Evolutionary conservation across 2,329 filamentous ascomycete species (phyloP), one percentile per base, ranked within the genome.

Genomic region (Ceratocystis smalleyi): DNA sequence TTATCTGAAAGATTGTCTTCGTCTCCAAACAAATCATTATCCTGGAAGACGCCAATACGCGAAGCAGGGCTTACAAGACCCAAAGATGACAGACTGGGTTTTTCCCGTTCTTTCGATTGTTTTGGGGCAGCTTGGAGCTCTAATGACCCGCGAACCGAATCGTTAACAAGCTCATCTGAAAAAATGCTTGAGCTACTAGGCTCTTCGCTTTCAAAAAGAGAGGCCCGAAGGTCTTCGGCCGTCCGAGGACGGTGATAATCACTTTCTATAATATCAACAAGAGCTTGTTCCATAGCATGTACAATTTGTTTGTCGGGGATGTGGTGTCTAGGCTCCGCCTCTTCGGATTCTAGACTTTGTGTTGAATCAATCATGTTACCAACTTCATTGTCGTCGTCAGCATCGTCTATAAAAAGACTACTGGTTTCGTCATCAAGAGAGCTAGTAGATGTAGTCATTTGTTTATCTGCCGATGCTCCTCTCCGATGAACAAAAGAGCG

Each of bases 11-110:
- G 78, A 70, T 86, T 91, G 70, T 89, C 84, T 70, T 95, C 89
- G 68, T 97, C 92, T 1, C 85, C 87, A 72, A 96, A 97, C 4
- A 99, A 81, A 71, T 97, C 90, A 71, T 97, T 89, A 69, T 96
- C 89, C 5, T 89, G 84, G 73, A 99, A 99, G 1, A 99, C 94
- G 1, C 92, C 91, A 66, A 91, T 91, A 24, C 90, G 86, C 17
- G 89, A 90, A 15, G 89, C 88, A 5, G 87, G 86, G 66, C 90
- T 95, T 1, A 99, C 89, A 4, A 99, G 81, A 0, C 94, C 94
- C 2, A 99, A 77, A 0, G 94, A 96, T 10, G 92, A 87, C 68
- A 99, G 84, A 71, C 89, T 99, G 27, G 91, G 91, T 73, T 88
- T 95, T 32, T 84, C 81, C 43, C 71, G 75, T 57, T 81, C 79